phyloP scores from a whole-genome alignment of 192 early-diverging fungal genomes.

The Coemansia sp. region DNA sequence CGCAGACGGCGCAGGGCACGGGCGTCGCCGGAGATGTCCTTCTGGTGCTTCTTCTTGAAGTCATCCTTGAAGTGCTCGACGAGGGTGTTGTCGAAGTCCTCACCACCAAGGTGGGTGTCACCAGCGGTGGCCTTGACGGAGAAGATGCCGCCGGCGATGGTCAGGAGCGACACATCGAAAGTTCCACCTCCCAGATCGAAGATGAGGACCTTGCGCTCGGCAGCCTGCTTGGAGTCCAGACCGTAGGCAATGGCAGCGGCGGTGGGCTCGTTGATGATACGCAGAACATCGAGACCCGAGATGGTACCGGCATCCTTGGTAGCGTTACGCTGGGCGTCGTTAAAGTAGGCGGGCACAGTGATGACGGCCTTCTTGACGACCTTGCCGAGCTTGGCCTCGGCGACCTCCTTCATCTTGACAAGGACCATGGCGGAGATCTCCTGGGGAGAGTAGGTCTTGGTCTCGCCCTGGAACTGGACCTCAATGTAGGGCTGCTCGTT shows the following conservation, averaged over 20 bases:
- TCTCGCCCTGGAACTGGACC: conserved; percentile 81
- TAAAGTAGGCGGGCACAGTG: conserved; percentile 83
- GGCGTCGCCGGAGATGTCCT: conserved; percentile 69
- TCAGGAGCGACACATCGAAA: conserved; percentile 83
- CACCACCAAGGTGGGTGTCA: conserved; percentile 83
- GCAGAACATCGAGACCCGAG: conserved; percentile 79
- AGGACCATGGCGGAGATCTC: conserved; percentile 78
- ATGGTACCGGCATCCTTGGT: conserved; percentile 91
- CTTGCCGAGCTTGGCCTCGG: conserved; percentile 75
- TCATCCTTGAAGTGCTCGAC: conserved; percentile 58
- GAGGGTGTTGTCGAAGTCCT: conserved; percentile 73
- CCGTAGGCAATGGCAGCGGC: conserved; percentile 87
- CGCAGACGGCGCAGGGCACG: conserved; percentile 74
- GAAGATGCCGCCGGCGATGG: conserved; percentile 76
- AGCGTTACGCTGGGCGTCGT: conserved; percentile 88
- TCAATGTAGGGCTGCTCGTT: conserved; percentile 71
- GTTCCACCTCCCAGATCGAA: conserved; percentile 86
- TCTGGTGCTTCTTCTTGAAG: conserved; percentile 68
- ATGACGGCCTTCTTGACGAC: conserved; percentile 69
- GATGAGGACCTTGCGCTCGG: conserved; percentile 72
- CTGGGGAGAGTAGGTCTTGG: conserved; percentile 77
- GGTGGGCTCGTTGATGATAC: conserved; percentile 91
- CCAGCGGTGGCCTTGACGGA: conserved; percentile 76
- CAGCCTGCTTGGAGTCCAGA: conserved; percentile 72
- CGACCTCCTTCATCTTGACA: conserved; percentile 77